Percentiles rank a stretch among this genome's conserved stretches.
phyloP scores from a whole-genome alignment of 352 stramenopile species.

The Pythium phragmitis region DNA sequence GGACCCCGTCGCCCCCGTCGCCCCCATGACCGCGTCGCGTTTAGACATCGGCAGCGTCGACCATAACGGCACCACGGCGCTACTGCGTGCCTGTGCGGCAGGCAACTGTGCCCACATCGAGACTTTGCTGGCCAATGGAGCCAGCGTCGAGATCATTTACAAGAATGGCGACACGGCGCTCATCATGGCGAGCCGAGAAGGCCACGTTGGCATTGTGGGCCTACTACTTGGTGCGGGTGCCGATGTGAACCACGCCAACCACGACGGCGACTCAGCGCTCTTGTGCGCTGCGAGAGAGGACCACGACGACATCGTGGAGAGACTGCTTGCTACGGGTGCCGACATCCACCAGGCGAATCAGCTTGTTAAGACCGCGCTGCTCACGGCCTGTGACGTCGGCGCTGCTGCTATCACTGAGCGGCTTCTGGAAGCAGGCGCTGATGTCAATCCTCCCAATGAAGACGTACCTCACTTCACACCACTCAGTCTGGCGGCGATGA shows the following conservation, averaged over 20 bases:
- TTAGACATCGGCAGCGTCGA: not conserved
- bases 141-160: not conserved
- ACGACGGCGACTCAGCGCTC: not conserved
- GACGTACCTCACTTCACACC: not conserved
- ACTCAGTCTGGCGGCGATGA: slow-evolving; percentile 20
- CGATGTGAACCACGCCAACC: not conserved
- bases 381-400: not conserved
- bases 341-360: not conserved
- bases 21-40: not conserved
- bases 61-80: not conserved
- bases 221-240: not conserved
- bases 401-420: not conserved
- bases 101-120: not conserved
- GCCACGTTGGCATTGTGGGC: not conserved
- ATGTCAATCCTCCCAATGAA: not conserved
- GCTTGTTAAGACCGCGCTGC: not conserved
- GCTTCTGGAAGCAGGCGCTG: not conserved
- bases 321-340: not conserved
- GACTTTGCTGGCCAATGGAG: not conserved
- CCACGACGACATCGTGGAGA: not conserved
- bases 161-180: not conserved
- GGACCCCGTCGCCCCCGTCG: not conserved
- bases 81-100: not conserved
- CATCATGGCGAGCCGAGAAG: not conserved
- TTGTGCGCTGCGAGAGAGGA: not conserved